Conservation (phyloP, 371 early-diverging fungal genomes). For the Mucor ambiguus region DNA sequence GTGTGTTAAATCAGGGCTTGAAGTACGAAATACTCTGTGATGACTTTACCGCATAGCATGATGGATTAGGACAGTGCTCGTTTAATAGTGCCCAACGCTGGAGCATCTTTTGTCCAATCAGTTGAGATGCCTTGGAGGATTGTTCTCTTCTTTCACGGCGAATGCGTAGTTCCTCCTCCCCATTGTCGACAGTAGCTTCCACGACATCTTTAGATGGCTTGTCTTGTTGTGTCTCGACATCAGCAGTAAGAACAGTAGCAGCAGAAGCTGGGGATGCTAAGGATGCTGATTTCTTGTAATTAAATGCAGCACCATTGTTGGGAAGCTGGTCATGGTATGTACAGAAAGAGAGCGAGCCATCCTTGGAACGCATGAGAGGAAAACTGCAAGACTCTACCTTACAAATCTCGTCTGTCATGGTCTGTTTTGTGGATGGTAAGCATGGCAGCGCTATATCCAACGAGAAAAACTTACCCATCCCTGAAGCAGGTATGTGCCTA, state of each 20-base stretch:
- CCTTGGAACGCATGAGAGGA: conserved; percentile 60
- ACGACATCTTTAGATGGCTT: not conserved
- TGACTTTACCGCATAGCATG: conserved; percentile 60
- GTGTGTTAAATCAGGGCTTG: not conserved
- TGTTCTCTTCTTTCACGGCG: conserved; percentile 52
- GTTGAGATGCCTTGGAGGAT: conserved; percentile 61
- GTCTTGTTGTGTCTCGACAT: not conserved
- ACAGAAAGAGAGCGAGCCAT: conserved; percentile 51
- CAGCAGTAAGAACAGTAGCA: not conserved
- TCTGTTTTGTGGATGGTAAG: conserved; percentile 25
- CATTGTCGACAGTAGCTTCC: conserved; percentile 23
- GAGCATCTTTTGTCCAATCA: conserved; percentile 70
- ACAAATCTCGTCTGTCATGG: conserved; percentile 56
- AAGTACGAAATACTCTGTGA: not conserved
- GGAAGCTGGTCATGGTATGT: conserved; percentile 51
- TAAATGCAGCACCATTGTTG: conserved; percentile 17
- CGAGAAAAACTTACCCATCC: conserved; percentile 43
- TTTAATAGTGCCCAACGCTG: conserved; percentile 76
- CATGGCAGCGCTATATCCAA: not conserved
- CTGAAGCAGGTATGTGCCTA: conserved; percentile 46
- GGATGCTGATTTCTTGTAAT: conserved; percentile 2
- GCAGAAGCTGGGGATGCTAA: not conserved
- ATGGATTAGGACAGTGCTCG: conserved; percentile 60
- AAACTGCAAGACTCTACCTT: conserved; percentile 41
- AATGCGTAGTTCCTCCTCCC: conserved; percentile 15